A percentile compares a stretch with the other conserved stretches of the same genome.
These are phyloP conservation scores for Diaporthe sp. DNA, from an alignment of 2,329 filamentous ascomycete genomes.

Conservation along the genomic window DNA sequence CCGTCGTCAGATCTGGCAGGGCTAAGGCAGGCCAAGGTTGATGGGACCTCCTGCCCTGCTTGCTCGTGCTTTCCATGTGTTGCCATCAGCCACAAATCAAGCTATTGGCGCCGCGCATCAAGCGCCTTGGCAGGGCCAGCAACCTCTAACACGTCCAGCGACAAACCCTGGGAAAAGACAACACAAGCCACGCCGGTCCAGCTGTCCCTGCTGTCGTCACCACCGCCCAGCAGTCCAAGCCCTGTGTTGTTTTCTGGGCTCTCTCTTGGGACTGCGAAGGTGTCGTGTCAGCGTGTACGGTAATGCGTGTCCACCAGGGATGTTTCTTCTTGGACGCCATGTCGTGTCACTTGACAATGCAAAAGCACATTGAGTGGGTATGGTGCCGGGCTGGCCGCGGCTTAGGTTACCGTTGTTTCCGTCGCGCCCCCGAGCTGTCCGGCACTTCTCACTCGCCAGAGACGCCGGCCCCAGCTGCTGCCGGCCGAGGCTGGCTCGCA, in stretches of 20 bases:
- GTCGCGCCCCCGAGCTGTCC: constrained; percentile 4
- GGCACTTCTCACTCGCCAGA: constrained; percentile 1
- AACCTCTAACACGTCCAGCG: background rate
- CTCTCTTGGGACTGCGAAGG: background rate
- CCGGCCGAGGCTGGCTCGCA: background rate
- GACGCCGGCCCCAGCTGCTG: background rate
- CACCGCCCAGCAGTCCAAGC: background rate
- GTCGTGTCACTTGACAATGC: constrained; percentile 16
- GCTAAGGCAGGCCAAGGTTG: constrained; percentile 15
- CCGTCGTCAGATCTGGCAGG: constrained; percentile 24
- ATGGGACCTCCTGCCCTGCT: background rate
- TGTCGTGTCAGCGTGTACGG: background rate
- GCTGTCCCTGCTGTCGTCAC: background rate
- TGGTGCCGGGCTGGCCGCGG: constrained; percentile 4
- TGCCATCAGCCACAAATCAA: constrained; percentile 23
- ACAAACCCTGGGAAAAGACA: background rate
- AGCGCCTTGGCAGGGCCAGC: constrained; percentile 16
- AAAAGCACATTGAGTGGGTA: background rate
- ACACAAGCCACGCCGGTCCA: constrained; percentile 4
- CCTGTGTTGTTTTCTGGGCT: background rate
- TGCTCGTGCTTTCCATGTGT: background rate
- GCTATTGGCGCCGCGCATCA: constrained; percentile 18
- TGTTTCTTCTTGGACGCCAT: background rate
- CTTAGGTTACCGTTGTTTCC: constrained; percentile 3
- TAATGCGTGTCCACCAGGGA: constrained; percentile 11